A percentile compares a stretch with the other conserved stretches of the same genome.
Evolutionary conservation across 2,329 filamentous ascomycete species (phyloP).

Genomic region (Aspergillus aculeatinus): DNA sequence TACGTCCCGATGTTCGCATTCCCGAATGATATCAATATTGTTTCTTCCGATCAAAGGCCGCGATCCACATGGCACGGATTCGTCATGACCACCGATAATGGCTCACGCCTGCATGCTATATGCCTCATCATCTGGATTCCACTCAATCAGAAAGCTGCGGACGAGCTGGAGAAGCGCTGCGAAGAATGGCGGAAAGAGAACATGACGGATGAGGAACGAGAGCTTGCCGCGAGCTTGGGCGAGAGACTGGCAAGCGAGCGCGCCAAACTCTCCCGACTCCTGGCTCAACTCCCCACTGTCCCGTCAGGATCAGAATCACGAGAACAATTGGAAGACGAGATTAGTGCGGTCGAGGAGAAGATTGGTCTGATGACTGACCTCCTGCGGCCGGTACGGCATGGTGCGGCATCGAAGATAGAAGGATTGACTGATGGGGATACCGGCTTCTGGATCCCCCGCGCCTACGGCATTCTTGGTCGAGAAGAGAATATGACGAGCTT

Average conservation of each 20-base stretch:
- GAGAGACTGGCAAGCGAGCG: slow-evolving; percentile 83
- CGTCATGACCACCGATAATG: slow-evolving; percentile 93
- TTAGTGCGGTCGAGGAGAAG: slow-evolving; percentile 94
- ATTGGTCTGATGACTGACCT: slow-evolving; percentile 96
- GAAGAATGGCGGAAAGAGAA: slow-evolving; percentile 86
- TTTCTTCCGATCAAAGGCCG: slow-evolving; percentile 90
- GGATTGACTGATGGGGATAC: slow-evolving; percentile 93
- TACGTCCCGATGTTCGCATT: slow-evolving; percentile 99
- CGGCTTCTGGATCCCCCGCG: slow-evolving; percentile 90
- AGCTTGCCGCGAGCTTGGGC: slow-evolving; percentile 86
- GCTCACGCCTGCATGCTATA: slow-evolving; percentile 87
- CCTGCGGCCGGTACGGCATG: slow-evolving; percentile 85
- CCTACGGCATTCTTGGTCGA: slow-evolving; percentile 86
- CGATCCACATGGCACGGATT: slow-evolving; percentile 99
- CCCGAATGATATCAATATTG: slow-evolving; percentile 94
- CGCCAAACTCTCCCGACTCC: slow-evolving; percentile 82
- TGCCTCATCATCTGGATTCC: slow-evolving; percentile 92
- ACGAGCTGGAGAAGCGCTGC: slow-evolving; percentile 70
- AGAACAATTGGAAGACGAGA: slow-evolving; percentile 87
- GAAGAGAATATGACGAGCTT: slow-evolving; percentile 82
- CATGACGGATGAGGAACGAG: slow-evolving; percentile 97
- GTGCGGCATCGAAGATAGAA: slow-evolving; percentile 94
- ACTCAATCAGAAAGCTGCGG: slow-evolving; percentile 75
- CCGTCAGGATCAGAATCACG: slow-evolving; percentile 77
- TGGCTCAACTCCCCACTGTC: slow-evolving; percentile 77